These are phyloP conservation scores for Trapa bicornis DNA, from an alignment of 345 rosid genomes.

Conservation along the genomic window DNA sequence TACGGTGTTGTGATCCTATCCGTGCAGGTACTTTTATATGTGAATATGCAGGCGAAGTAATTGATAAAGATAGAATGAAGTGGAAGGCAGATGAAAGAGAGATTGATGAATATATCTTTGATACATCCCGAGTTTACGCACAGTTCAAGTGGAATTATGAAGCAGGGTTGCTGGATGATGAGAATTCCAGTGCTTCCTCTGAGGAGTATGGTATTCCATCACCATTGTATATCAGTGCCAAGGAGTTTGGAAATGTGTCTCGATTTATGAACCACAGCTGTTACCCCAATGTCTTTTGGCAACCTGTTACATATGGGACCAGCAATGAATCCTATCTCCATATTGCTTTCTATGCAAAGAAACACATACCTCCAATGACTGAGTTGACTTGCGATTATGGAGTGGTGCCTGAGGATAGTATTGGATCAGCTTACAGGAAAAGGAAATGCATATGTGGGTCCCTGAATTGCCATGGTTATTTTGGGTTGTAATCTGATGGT, in stretches of 20 bases:
- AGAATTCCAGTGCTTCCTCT: conserved; percentile 28
- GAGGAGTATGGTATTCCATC: conserved; percentile 27
- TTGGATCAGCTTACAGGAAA: conserved; percentile 21
- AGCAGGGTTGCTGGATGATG: conserved; percentile 15
- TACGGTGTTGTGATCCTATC: conserved; percentile 82
- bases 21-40: conserved; percentile 87
- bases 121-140: conserved; percentile 31
- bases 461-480: conserved; percentile 44
- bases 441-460: conserved; percentile 59
- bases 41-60: conserved; percentile 80
- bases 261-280: conserved; percentile 96
- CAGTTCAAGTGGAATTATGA: conserved; percentile 23
- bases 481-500: conserved; percentile 13
- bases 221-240: conserved; percentile 60
- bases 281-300: conserved; percentile 78
- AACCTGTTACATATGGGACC: conserved; percentile 42
- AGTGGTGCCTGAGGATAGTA: conserved; percentile 17
- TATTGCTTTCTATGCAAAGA: conserved; percentile 60
- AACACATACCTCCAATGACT: conserved; percentile 71
- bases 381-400: conserved; percentile 91
- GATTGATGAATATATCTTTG: conserved; percentile 49
- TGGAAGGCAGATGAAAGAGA: conserved; percentile 22
- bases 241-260: conserved; percentile 66
- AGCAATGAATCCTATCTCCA: conserved; percentile 35
- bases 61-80: conserved; percentile 26